A percentile compares a stretch with the other conserved stretches of the same genome.
Evolutionary conservation across 371 early-diverging fungal genomes (phyloP).

Genomic region (Thermomucor indicae-seudaticae): DNA sequence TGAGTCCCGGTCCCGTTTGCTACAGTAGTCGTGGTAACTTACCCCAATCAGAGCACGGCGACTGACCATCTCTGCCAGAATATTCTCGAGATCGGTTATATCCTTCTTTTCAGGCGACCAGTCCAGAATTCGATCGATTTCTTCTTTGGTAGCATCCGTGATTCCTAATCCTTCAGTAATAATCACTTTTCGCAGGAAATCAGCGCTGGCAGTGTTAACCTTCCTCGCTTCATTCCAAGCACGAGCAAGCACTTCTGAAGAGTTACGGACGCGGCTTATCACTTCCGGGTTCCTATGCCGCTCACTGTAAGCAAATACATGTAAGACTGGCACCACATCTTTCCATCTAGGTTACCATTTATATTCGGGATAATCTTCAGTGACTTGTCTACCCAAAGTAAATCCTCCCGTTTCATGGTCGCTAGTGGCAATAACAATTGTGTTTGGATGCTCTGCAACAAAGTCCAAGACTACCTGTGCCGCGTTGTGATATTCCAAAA

Average conservation of each 20-base stretch:
- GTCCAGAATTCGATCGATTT: slow-evolving; percentile 38
- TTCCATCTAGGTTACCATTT: slow-evolving; percentile 37
- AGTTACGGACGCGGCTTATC: slow-evolving; percentile 51
- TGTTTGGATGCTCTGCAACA: slow-evolving; percentile 60
- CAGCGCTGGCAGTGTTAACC: not conserved
- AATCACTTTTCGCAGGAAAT: slow-evolving; percentile 32
- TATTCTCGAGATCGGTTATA: slow-evolving; percentile 22
- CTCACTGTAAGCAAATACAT: not conserved
- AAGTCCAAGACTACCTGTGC: slow-evolving; percentile 55
- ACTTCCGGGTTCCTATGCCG: slow-evolving; percentile 46
- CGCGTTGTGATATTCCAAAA: slow-evolving; percentile 67
- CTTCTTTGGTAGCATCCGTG: slow-evolving; percentile 48
- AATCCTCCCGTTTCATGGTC: slow-evolving; percentile 62
- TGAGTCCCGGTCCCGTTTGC: not conserved
- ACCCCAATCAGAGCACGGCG: slow-evolving; percentile 58
- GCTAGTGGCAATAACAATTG: slow-evolving; percentile 67
- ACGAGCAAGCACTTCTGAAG: slow-evolving; percentile 39
- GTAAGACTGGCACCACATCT: not conserved
- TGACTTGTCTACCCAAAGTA: slow-evolving; percentile 48
- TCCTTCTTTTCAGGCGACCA: slow-evolving; percentile 24
- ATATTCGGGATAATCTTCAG: slow-evolving; percentile 63
- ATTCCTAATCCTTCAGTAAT: slow-evolving; percentile 54
- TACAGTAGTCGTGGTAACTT: not conserved
- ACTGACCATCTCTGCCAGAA: slow-evolving; percentile 49
- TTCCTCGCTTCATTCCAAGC: slow-evolving; percentile 7